These are phyloP conservation scores for Auxenochlorella pyrenoidosa DNA, from an alignment of 139 green algal species.

Conservation along the genomic window DNA sequence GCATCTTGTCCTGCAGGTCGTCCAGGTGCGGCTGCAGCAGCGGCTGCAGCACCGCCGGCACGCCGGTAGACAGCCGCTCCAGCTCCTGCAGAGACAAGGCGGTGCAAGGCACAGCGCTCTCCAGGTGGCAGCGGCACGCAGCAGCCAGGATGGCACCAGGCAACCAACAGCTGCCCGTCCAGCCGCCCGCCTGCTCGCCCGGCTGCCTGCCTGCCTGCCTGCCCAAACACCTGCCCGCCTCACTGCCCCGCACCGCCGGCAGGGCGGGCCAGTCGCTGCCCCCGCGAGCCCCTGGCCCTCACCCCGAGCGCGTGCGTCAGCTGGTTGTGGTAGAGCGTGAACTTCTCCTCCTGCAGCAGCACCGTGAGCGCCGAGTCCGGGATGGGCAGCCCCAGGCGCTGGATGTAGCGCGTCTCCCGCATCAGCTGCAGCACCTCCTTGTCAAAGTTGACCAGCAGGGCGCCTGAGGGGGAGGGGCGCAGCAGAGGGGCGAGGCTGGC, in stretches of 20 bases:
- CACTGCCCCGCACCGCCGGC: not conserved
- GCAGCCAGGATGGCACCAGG: too few relatives aligned
- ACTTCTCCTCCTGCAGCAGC: slow-evolving; percentile 86
- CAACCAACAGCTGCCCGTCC: too few relatives aligned
- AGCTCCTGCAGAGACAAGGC: slow-evolving; percentile 61
- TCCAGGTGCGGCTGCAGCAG: slow-evolving; percentile 89
- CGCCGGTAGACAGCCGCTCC: slow-evolving; percentile 63
- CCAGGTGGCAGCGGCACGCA: too few relatives aligned
- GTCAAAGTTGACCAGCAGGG: slow-evolving; percentile 91
- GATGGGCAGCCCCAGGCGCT: slow-evolving; percentile 84
- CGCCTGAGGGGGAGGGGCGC: slow-evolving; percentile 12
- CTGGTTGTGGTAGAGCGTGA: slow-evolving; percentile 90
- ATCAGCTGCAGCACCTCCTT: slow-evolving; percentile 91
- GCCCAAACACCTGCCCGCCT: too few relatives aligned
- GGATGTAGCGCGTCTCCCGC: slow-evolving; percentile 89
- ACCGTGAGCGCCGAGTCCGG: slow-evolving; percentile 83
- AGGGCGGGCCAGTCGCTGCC: too few relatives aligned
- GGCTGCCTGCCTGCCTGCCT: not conserved
- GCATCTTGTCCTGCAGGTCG: slow-evolving; percentile 88
- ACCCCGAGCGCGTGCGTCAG: slow-evolving; percentile 75
- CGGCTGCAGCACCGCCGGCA: slow-evolving; percentile 74
- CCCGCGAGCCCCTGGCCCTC: not conserved
- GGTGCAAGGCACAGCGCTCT: not conserved
- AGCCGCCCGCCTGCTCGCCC: not conserved
- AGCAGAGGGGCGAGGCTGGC: not conserved